Percentiles rank a stretch among this genome's conserved stretches.
Conservation (phyloP, 345 rosid genomes). For the Hibiscus trionum region DNA sequence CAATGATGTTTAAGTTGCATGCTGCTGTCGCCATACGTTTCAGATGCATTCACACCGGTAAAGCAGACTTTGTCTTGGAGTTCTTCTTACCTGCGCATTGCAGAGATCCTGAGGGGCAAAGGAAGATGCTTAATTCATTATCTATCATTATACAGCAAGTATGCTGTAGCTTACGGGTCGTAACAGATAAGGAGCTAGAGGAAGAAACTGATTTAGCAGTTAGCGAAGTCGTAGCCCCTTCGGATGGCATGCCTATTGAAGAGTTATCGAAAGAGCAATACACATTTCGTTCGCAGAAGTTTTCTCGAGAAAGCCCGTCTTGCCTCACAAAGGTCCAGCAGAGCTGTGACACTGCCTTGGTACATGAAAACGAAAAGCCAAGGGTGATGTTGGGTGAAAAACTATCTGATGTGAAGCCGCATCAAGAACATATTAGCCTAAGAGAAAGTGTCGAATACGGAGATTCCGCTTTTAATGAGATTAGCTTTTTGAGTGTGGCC, state of each 20-base stretch:
- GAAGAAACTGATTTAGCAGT: slow-evolving; percentile 35
- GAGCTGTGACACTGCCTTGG: slow-evolving; percentile 18
- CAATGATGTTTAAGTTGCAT: slow-evolving; percentile 62
- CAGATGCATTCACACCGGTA: slow-evolving; percentile 57
- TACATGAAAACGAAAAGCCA: slow-evolving; percentile 18
- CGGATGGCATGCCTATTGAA: slow-evolving; percentile 24
- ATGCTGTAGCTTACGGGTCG: slow-evolving; percentile 64
- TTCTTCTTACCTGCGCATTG: slow-evolving; percentile 83
- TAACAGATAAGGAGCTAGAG: slow-evolving; percentile 60
- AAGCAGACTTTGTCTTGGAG: slow-evolving; percentile 77
- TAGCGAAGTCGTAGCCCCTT: slow-evolving; percentile 31
- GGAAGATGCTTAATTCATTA: slow-evolving; percentile 58
- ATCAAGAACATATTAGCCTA: slow-evolving; percentile 21
- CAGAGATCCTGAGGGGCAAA: slow-evolving; percentile 48
- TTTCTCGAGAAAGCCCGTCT: slow-evolving; percentile 24
- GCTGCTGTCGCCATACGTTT: slow-evolving; percentile 86
- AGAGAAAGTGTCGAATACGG: slow-evolving; percentile 32
- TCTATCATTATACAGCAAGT: slow-evolving; percentile 58
- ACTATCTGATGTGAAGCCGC: slow-evolving; percentile 17
- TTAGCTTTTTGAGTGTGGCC: slow-evolving; percentile 30
- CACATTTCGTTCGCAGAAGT: slow-evolving; percentile 22
- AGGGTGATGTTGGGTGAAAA: slow-evolving; percentile 23
- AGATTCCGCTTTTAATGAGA: slow-evolving; percentile 40
- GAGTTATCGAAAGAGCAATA: slow-evolving; percentile 23
- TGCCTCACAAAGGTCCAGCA: slow-evolving; percentile 25